Percentiles rank a stretch among this genome's conserved stretches.
phyloP scores from a whole-genome alignment of 2,329 filamentous ascomycete species.

The Periconia sp. region DNA sequence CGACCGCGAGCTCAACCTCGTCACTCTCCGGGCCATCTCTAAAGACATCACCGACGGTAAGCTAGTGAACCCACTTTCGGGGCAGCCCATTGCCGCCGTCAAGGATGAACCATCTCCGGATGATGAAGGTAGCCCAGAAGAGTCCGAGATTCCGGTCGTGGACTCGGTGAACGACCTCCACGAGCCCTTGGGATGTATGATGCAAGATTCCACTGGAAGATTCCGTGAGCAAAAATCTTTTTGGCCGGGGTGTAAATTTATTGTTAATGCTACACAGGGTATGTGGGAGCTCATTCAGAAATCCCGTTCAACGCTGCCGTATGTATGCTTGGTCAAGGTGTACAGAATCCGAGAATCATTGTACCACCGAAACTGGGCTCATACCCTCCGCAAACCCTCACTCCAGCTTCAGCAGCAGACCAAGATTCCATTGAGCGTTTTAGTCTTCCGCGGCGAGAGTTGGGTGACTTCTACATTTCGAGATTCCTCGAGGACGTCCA shows the following conservation, averaged over 20 bases:
- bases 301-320: conserved; percentile 43
- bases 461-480: conserved; percentile 34
- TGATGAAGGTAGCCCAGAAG: conserved; percentile 24
- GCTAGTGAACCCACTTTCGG: conserved; percentile 22
- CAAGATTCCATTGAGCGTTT: conserved; percentile 18
- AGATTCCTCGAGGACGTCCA: conserved; percentile 40
- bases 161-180: conserved; percentile 34
- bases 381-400: conserved; percentile 32
- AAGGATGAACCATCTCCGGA: conserved; percentile 23
- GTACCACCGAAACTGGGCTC: conserved; percentile 29
- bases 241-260: not conserved
- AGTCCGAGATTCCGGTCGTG: conserved; percentile 23
- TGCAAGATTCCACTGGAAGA: conserved; percentile 38
- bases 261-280: conserved; percentile 18
- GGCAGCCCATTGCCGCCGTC: conserved; percentile 25
- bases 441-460: conserved; percentile 33
- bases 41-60: conserved; percentile 36
- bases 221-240: conserved; percentile 21
- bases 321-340: conserved; percentile 27
- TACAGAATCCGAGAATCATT: conserved; percentile 30
- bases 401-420: conserved; percentile 21
- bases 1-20: conserved; percentile 38
- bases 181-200: conserved; percentile 40
- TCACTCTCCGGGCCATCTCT: conserved; percentile 34
- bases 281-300: conserved; percentile 40